Conservation (phyloP, 768 basidiomycete species). For the Boletus bicolor region DNA sequence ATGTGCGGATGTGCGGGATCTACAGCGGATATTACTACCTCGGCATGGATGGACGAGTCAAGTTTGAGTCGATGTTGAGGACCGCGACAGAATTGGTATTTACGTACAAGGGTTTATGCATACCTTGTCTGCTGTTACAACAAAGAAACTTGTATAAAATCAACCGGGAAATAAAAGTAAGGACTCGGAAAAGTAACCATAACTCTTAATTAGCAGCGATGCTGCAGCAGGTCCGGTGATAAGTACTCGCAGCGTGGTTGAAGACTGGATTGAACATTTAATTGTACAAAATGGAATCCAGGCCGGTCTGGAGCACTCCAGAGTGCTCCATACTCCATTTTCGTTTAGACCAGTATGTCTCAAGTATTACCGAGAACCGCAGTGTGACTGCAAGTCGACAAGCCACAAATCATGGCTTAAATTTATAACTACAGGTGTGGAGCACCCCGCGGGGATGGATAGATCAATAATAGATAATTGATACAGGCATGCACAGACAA, state of each 20-base stretch:
- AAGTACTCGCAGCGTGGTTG: not conserved
- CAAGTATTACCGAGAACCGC: too few relatives aligned
- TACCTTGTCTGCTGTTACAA: not conserved
- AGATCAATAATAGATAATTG: not conserved
- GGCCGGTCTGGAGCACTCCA: too few relatives aligned
- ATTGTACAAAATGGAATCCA: too few relatives aligned
- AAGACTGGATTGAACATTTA: too few relatives aligned
- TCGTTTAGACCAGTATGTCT: too few relatives aligned
- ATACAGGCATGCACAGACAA: not conserved
- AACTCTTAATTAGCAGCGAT: not conserved
- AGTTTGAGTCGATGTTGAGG: not conserved
- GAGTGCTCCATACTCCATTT: too few relatives aligned
- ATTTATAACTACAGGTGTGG: not conserved
- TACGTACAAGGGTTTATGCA: not conserved
- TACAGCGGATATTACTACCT: not conserved
- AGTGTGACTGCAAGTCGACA: not conserved
- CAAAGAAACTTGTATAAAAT: not conserved
- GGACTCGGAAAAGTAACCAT: not conserved
- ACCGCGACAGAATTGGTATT: not conserved
- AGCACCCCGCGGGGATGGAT: not conserved
- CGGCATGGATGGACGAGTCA: not conserved
- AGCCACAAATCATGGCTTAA: not conserved
- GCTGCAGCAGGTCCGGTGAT: too few relatives aligned
- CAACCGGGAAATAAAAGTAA: not conserved
- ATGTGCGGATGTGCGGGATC: not conserved